Evolutionary conservation across 2,329 filamentous ascomycete genomes (phyloP).

Genomic region (Aspergillus fructus): DNA sequence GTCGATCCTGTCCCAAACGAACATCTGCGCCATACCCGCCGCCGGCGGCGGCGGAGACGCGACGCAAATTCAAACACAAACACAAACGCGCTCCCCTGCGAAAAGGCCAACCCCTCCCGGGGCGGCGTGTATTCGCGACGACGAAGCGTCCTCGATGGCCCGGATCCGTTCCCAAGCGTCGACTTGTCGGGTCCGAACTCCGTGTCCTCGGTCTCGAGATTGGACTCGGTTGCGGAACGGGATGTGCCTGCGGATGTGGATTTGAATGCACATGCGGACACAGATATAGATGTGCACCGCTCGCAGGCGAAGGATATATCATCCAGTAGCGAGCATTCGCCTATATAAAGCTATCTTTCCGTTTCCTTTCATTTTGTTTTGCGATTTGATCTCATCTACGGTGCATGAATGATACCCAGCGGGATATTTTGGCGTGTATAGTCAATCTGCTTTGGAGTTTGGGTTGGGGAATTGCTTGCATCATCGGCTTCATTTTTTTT

Average conservation of each 20-base stretch:
- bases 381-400: not conserved
- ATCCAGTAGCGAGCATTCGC: not conserved
- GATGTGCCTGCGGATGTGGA: not conserved
- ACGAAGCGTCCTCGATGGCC: constrained; percentile 25
- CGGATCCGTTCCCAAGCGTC: constrained; percentile 21
- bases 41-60: constrained; percentile 18
- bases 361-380: not conserved
- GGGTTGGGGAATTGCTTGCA: not conserved
- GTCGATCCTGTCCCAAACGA: constrained; percentile 50
- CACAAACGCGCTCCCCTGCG: constrained; percentile 18
- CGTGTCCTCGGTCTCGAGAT: not conserved
- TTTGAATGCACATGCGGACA: not conserved
- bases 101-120: constrained; percentile 29
- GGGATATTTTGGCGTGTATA: not conserved
- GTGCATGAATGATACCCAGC: constrained; percentile 6
- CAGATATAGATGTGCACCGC: not conserved
- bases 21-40: constrained; percentile 30
- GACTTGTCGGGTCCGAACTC: constrained; percentile 7
- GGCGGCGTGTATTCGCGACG: constrained; percentile 32
- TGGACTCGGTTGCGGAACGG: not conserved
- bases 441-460: not conserved
- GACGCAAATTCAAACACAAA: not conserved
- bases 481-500: not conserved
- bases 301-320: not conserved
- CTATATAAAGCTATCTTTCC: not conserved